phyloP scores from a whole-genome alignment of 768 basidiomycete genomes.

The Leccinum disarticulatum region DNA sequence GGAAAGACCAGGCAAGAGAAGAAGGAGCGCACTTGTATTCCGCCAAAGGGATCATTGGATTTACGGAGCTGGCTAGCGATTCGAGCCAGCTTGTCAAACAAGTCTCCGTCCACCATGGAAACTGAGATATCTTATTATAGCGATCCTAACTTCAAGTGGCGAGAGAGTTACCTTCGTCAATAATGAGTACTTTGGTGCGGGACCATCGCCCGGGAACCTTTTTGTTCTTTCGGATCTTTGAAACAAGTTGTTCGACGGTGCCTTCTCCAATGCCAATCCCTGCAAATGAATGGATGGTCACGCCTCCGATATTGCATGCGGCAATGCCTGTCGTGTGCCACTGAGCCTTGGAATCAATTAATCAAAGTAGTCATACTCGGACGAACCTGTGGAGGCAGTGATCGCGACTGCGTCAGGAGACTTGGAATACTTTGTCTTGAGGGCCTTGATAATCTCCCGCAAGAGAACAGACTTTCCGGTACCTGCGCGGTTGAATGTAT shows the following conservation, averaged over 20 bases:
- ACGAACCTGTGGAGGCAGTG: conserved; percentile 87
- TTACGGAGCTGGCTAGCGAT: conserved; percentile 69
- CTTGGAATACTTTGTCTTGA: conserved; percentile 56
- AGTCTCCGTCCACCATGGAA: conserved; percentile 93
- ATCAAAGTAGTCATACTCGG: neutral
- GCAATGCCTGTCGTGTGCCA: conserved; percentile 65
- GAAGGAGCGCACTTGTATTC: conserved; percentile 68
- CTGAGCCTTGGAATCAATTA: neutral
- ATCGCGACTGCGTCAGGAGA: conserved; percentile 79
- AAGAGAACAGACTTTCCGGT: conserved; percentile 96
- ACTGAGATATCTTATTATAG: conserved; percentile 47
- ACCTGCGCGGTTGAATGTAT: conserved; percentile 47
- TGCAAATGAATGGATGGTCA: conserved; percentile 94
- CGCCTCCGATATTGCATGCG: conserved; percentile 95
- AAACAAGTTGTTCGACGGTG: conserved; percentile 54
- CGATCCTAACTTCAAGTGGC: neutral
- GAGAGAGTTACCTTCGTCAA: conserved; percentile 64
- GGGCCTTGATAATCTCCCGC: conserved; percentile 80
- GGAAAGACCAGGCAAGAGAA: neutral
- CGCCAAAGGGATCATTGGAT: conserved; percentile 78
- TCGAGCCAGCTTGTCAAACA: conserved; percentile 85
- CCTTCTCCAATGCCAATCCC: conserved; percentile 87
- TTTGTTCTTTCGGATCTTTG: conserved; percentile 76
- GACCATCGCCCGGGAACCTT: conserved; percentile 81
- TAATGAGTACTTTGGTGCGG: conserved; percentile 79